Evolutionary conservation across 768 basidiomycete genomes (phyloP).

Genomic region (Cyathus striatus): DNA sequence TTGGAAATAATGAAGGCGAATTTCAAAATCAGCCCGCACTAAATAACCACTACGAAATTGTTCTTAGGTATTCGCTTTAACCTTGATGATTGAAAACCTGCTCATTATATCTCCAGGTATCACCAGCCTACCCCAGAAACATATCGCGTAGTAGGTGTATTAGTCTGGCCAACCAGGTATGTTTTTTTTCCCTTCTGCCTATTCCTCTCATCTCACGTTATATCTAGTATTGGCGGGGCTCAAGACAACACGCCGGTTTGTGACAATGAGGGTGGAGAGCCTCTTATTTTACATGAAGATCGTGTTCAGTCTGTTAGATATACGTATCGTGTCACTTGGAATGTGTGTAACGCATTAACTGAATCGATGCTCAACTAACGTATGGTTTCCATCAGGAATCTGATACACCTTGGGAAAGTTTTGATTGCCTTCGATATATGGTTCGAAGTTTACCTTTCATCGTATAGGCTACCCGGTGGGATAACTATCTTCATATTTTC

Average conservation of each 20-base stretch:
- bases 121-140: constrained; percentile 65
- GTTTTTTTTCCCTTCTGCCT: background rate
- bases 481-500: constrained; percentile 91
- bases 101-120: constrained; percentile 48
- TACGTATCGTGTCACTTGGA: constrained; percentile 86
- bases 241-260: constrained; percentile 53
- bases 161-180: constrained; percentile 68
- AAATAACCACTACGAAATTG: constrained; percentile 92
- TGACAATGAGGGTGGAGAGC: constrained; percentile 30
- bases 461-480: constrained; percentile 87
- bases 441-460: constrained; percentile 1
- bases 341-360: constrained; percentile 39
- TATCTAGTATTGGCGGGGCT: constrained; percentile 54
- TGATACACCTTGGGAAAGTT: constrained; percentile 72
- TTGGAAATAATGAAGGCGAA: constrained; percentile 69
- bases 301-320: constrained; percentile 65
- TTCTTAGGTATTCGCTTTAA: constrained; percentile 48
- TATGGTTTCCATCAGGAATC: constrained; percentile 52
- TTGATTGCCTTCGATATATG: background rate
- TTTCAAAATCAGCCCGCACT: constrained; percentile 60
- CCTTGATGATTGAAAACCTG: background rate
- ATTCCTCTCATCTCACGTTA: constrained; percentile 2
- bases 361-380: background rate
- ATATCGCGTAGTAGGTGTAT: constrained; percentile 88
- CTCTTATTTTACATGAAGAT: constrained; percentile 60